phyloP scores from a whole-genome alignment of 768 basidiomycete genomes.

The Lactifluus echinatus region DNA sequence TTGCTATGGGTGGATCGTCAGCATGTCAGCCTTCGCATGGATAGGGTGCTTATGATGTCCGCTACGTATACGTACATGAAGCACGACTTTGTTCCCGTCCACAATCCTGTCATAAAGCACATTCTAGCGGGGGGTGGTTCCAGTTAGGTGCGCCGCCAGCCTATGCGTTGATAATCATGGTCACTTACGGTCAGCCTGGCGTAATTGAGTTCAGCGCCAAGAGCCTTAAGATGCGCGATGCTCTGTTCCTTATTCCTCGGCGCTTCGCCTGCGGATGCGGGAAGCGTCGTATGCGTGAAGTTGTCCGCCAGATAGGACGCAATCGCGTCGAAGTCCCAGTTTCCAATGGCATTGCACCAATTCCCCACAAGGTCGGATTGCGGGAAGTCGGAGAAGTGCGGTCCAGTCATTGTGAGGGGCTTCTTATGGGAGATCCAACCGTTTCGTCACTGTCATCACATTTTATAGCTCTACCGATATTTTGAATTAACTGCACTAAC shows the following conservation, averaged over 20 bases:
- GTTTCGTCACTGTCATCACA: background rate
- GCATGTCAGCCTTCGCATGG: background rate
- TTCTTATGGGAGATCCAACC: too few relatives aligned
- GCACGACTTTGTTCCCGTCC: background rate
- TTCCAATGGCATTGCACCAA: background rate
- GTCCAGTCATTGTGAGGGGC: background rate
- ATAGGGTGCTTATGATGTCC: background rate
- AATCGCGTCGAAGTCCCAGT: constrained; percentile 1
- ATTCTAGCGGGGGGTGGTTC: background rate
- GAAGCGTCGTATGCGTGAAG: background rate
- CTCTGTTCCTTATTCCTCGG: constrained; percentile 5
- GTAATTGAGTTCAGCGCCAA: background rate
- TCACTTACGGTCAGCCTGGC: too few relatives aligned
- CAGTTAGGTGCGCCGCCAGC: background rate
- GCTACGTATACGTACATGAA: background rate
- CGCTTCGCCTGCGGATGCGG: background rate
- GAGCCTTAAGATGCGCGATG: background rate
- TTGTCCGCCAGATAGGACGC: background rate
- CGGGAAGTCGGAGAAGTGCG: background rate
- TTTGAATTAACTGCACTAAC: too few relatives aligned
- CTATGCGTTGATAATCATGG: too few relatives aligned
- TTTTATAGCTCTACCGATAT: constrained; percentile 1
- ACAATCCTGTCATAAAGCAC: background rate
- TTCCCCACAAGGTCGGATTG: constrained; percentile 1
- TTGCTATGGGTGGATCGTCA: background rate